A percentile compares a stretch with the other conserved stretches of the same genome.
Conservation (phyloP, 352 stramenopile species). For the Phytophthora litchii region DNA sequence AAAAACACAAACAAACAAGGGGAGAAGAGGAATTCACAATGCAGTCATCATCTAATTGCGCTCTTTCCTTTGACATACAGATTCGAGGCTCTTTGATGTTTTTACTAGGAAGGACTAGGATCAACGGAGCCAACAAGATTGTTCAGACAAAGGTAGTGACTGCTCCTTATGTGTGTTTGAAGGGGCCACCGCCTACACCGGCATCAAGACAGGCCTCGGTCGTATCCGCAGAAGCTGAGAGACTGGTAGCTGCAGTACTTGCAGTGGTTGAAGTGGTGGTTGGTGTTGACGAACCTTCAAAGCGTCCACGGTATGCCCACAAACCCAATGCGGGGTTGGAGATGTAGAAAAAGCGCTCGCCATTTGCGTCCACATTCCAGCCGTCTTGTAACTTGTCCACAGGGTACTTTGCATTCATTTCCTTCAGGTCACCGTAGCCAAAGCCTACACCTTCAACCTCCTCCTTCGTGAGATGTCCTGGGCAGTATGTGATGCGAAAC, state of each 20-base stretch:
- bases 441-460: slow-evolving; percentile 96
- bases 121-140: too few species aligned
- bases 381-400: slow-evolving; percentile 88
- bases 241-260: slow-evolving; percentile 32
- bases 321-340: slow-evolving; percentile 96
- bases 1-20: slow-evolving; percentile 19
- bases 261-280: slow-evolving; percentile 10
- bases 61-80: slow-evolving; percentile 1
- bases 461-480: slow-evolving; percentile 90
- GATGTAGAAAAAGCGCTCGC: slow-evolving; percentile 96
- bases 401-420: slow-evolving; percentile 89
- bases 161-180: slow-evolving; percentile 53
- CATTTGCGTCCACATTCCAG: slow-evolving; percentile 89
- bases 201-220: slow-evolving; percentile 66
- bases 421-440: slow-evolving; percentile 85
- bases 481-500: slow-evolving; percentile 96
- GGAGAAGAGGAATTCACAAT: slow-evolving; percentile 36
- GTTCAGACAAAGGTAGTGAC: too few species aligned
- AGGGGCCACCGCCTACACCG: slow-evolving; percentile 80
- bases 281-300: slow-evolving; percentile 52
- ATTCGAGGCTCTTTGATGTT: neutral
- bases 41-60: slow-evolving; percentile 30
- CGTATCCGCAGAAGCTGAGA: slow-evolving; percentile 45
- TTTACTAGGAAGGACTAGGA: too few species aligned
- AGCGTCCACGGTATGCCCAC: slow-evolving; percentile 92